Evolutionary conservation across 1,284 basidiomycete species (phyloP).

Genomic region (Austroboletus niveus): DNA sequence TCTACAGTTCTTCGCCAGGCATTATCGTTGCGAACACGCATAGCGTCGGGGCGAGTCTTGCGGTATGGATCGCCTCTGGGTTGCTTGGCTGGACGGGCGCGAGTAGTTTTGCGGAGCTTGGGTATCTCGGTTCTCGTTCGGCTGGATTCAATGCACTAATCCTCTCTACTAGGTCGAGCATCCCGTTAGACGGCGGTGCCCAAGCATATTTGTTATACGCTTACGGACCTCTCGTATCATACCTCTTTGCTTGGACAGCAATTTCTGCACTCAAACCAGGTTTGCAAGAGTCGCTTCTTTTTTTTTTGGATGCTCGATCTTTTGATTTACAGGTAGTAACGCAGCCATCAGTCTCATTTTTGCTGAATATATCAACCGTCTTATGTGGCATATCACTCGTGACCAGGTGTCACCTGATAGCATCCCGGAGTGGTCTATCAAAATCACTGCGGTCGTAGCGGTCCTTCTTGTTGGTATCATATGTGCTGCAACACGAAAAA

Average conservation of each 20-base stretch:
- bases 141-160: neutral
- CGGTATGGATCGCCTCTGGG: constrained; percentile 80
- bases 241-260: constrained; percentile 86
- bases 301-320: constrained; percentile 2
- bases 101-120: constrained; percentile 87
- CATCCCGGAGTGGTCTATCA: constrained; percentile 92
- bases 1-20: constrained; percentile 77
- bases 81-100: constrained; percentile 91
- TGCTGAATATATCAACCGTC: constrained; percentile 84
- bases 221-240: constrained; percentile 84
- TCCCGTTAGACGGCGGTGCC: constrained; percentile 86
- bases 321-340: constrained; percentile 48
- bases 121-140: constrained; percentile 44
- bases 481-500: constrained; percentile 75
- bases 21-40: constrained; percentile 87
- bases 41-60: constrained; percentile 80
- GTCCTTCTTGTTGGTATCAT: constrained; percentile 72
- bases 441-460: constrained; percentile 78
- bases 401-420: constrained; percentile 68
- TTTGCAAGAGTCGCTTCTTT: constrained; percentile 16
- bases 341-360: constrained; percentile 74
- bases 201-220: constrained; percentile 91
- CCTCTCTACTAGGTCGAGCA: constrained; percentile 35
- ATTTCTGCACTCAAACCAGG: constrained; percentile 88
- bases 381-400: constrained; percentile 66